Base-by-base conservation (phyloP, 2,329 filamentous ascomycete species). In the Colletotrichum tamarilloi region DNA sequence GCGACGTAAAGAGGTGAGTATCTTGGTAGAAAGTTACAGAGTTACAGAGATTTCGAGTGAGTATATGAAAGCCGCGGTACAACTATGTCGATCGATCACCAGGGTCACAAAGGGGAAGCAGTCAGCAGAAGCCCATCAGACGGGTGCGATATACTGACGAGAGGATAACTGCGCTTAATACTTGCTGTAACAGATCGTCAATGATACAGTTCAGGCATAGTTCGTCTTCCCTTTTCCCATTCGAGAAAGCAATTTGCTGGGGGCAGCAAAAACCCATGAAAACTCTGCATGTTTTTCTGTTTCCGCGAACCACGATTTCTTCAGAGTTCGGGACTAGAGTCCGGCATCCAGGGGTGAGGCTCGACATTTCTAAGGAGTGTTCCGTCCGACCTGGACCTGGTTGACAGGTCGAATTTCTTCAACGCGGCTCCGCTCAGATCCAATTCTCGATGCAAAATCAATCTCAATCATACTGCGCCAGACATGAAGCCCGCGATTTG, bases 391-490 rank as follows among this genome's bases (percentile, higher is more conserved):
- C 38, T 42, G 38, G 38, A 16, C 38, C 38, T 42, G 38, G 38
- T 42, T 42, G 38, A 42, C 14, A 16, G 16, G 5, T 42, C 38
- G 38, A 42, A 16, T 19, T 55, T 53, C 62, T 28, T 66, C 52
- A n/a, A 26, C 52, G 19, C 53, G 16, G 24, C 32, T 26, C 64
- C 55, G 55, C 56, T 14, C 14, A 38, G 38, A 30, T 52, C 14
- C 64, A 46, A 19, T 35, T 32, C 53, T 22, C 35, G 24, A 26
- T 46, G 42, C 26, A 53, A n/a, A 42, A 12, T 35, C 64, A 67
- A 67, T 67, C 55, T 67, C 64, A 35, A 24, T 19, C 22, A 59
- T n/a, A 67, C 64, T 24, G 28, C 55, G 5, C 16, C 14, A n/a
- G 5, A 28, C 9, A 59, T 24, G 55, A 59, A 38, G 56, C 38